Evolutionary conservation across 2,329 filamentous ascomycete species (phyloP).

Genomic region (Harringtonia aguacate): DNA sequence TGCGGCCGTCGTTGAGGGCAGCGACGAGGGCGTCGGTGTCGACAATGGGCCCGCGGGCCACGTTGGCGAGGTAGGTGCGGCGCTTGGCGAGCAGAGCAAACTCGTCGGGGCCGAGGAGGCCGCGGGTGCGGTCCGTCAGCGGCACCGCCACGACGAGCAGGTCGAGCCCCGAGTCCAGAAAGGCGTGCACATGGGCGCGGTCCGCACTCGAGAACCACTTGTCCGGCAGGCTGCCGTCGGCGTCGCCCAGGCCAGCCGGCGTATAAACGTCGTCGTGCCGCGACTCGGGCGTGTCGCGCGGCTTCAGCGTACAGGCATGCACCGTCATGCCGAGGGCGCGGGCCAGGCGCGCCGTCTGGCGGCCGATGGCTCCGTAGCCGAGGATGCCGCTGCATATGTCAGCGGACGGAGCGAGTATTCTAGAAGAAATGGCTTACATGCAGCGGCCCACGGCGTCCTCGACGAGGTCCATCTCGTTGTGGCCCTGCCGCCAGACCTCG

Average conservation of each 20-base stretch:
- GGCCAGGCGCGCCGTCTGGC: conserved; percentile 44
- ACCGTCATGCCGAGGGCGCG: conserved; percentile 60
- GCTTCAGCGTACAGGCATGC: conserved; percentile 62
- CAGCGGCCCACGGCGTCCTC: conserved; percentile 35
- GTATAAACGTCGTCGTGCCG: conserved; percentile 54
- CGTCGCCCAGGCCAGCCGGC: conserved; percentile 53
- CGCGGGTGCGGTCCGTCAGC: conserved; percentile 34
- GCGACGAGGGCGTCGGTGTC: conserved; percentile 44
- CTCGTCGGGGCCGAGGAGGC: conserved; percentile 38
- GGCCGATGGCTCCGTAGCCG: conserved; percentile 43
- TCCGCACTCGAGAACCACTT: conserved; percentile 39
- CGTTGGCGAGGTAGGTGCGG: conserved; percentile 57
- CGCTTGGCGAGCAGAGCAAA: conserved; percentile 22
- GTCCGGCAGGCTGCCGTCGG: conserved; percentile 34
- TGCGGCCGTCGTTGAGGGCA: conserved; percentile 34
- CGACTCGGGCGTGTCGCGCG: conserved; percentile 55
- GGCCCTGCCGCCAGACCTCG: conserved; percentile 29
- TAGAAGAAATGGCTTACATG: conserved; percentile 33
- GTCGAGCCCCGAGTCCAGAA: conserved; percentile 39
- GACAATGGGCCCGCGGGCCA: conserved; percentile 49
- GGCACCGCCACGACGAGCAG: conserved; percentile 41
- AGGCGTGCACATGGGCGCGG: conserved; percentile 34
- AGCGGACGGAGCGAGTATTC: too few relatives aligned
- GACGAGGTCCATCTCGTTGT: conserved; percentile 13
- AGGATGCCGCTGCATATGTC: conserved; percentile 35